Conservation (phyloP, 257 asterid species). For the Capsicum rhomboideum region DNA sequence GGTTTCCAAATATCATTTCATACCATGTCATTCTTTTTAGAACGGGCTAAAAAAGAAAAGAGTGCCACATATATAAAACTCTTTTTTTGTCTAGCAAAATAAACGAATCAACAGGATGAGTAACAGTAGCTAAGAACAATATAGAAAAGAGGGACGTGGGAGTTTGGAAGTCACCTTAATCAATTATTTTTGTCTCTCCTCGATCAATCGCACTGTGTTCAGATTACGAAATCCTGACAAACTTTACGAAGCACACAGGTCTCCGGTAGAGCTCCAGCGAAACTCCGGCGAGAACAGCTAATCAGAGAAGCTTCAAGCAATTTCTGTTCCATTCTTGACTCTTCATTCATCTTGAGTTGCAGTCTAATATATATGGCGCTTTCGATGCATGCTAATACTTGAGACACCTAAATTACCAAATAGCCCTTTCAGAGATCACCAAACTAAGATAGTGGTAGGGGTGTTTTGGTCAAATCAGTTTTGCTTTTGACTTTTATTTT, state of each 20-base stretch:
- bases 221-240: slow-evolving; percentile 1
- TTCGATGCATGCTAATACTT: slow-evolving; percentile 6
- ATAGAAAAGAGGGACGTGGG: no score
- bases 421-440: background rate
- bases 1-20: background rate
- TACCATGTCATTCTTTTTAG: background rate
- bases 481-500: background rate
- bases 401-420: background rate
- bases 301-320: slow-evolving; percentile 7
- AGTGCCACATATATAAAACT: background rate
- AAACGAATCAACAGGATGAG: background rate
- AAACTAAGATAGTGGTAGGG: background rate
- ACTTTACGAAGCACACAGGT: background rate
- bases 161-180: no score
- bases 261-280: slow-evolving; percentile 15
- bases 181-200: no score
- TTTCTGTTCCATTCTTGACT: slow-evolving; percentile 17
- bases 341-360: background rate
- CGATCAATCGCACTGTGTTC: background rate
- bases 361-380: slow-evolving; percentile 2
- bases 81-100: no score
- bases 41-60: background rate
- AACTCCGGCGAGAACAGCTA: slow-evolving; percentile 16
- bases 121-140: background rate
- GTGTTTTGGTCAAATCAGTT: background rate